These are phyloP conservation scores for Ascochyta fabae DNA, from an alignment of 2,329 filamentous ascomycete species.

Conservation along the genomic window DNA sequence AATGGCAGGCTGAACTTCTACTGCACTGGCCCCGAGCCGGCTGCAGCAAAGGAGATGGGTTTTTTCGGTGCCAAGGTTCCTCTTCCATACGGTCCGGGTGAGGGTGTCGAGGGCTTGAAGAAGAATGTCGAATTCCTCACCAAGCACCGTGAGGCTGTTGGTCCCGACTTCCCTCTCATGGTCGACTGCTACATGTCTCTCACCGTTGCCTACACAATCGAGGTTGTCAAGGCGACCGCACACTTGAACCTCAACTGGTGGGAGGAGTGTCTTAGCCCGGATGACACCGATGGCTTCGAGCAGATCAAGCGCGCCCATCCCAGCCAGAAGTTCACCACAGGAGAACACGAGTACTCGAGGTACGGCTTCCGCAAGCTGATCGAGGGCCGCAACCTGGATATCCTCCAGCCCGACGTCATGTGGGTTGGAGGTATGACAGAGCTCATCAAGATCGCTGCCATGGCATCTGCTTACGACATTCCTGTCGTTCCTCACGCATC, in stretches of 20 bases:
- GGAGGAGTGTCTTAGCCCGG: conserved; percentile 91
- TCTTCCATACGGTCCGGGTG: conserved; percentile 86
- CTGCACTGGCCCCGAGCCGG: conserved; percentile 88
- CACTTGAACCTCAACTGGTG: conserved; percentile 94
- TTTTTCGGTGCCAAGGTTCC: conserved; percentile 93
- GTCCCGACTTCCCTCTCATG: conserved; percentile 89
- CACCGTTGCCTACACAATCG: conserved; percentile 90
- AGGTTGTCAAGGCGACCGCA: conserved; percentile 82
- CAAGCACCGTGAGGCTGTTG: conserved; percentile 82
- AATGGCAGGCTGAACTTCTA: conserved; percentile 77
- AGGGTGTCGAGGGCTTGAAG: conserved; percentile 78
- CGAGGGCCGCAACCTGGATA: conserved; percentile 89
- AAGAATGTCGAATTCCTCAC: conserved; percentile 92
- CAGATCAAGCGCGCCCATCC: conserved; percentile 91
- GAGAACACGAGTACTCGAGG: conserved; percentile 93
- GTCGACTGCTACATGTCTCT: conserved; percentile 98
- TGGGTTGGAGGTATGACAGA: conserved; percentile 95
- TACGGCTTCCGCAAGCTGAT: conserved; percentile 95
- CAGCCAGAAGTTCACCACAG: conserved; percentile 90
- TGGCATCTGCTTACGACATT: conserved; percentile 92
- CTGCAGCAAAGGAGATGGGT: conserved; percentile 80
- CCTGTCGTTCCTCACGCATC: conserved; percentile 95
- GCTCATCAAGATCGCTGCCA: conserved; percentile 83
- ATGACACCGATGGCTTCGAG: conserved; percentile 89
- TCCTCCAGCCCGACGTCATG: conserved; percentile 96